phyloP scores from a whole-genome alignment of 2,329 filamentous ascomycete species.

The Arthroderma sp. region DNA sequence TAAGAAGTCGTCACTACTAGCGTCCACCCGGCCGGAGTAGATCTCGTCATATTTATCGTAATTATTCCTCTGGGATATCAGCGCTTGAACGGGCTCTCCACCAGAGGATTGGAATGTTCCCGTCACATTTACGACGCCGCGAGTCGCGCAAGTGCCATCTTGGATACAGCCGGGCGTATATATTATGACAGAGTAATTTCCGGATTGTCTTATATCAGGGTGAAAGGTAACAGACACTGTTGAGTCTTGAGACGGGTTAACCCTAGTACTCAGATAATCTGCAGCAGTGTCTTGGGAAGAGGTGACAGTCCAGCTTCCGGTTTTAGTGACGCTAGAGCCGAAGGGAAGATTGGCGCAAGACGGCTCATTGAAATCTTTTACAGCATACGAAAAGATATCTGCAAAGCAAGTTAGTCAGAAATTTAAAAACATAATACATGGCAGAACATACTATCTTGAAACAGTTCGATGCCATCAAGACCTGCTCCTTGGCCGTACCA shows the following conservation, averaged over 20 bases:
- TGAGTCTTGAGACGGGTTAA: slow-evolving; percentile 45
- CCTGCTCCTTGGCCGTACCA: slow-evolving; percentile 83
- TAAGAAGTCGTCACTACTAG: slow-evolving; percentile 57
- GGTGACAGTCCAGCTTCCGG: slow-evolving; percentile 60
- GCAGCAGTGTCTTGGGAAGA: slow-evolving; percentile 54
- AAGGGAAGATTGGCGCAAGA: slow-evolving; percentile 54
- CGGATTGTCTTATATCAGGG: slow-evolving; percentile 75
- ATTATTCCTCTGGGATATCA: slow-evolving; percentile 80
- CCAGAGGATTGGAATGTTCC: slow-evolving; percentile 47
- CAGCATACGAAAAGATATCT: slow-evolving; percentile 73
- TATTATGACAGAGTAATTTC: slow-evolving; percentile 80
- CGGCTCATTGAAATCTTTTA: slow-evolving; percentile 80
- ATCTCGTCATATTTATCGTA: slow-evolving; percentile 95
- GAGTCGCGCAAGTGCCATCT: slow-evolving; percentile 60
- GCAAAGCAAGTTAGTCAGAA: slow-evolving; percentile 6
- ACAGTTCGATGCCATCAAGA: slow-evolving; percentile 72
- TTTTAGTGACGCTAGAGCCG: slow-evolving; percentile 53
- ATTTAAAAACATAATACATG: neutral
- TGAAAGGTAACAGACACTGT: slow-evolving; percentile 61
- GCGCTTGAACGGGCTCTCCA: slow-evolving; percentile 42
- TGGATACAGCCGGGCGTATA: slow-evolving; percentile 85
- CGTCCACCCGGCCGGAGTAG: slow-evolving; percentile 74
- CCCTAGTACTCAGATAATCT: slow-evolving; percentile 59
- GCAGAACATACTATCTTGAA: slow-evolving; percentile 49
- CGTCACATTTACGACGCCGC: slow-evolving; percentile 73